Percentiles rank a stretch among this genome's conserved stretches.
Conservation (phyloP, 768 basidiomycete genomes). For the Russula lepida region DNA sequence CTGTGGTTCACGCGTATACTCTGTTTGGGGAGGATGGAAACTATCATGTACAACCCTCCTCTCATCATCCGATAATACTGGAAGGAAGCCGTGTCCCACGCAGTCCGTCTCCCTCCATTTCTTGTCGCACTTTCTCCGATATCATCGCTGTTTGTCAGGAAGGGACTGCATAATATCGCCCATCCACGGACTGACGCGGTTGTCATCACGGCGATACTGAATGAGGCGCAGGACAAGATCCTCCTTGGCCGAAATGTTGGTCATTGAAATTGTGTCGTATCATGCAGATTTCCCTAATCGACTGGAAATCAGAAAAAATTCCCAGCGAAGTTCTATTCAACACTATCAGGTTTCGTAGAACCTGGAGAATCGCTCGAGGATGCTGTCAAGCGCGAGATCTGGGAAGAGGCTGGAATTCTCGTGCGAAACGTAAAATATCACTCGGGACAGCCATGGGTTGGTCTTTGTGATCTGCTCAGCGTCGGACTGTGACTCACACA, state of each 20-base stretch:
- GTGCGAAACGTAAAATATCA: conserved; percentile 81
- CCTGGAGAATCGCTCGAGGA: conserved; percentile 94
- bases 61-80: conserved; percentile 63
- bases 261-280: conserved; percentile 5
- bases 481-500: background rate
- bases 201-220: conserved; percentile 83
- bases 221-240: conserved; percentile 72
- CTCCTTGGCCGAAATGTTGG: conserved; percentile 81
- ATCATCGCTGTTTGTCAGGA: conserved; percentile 34
- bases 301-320: conserved; percentile 44
- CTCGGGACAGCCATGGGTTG: conserved; percentile 80
- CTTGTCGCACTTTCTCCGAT: conserved; percentile 5
- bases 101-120: conserved; percentile 37
- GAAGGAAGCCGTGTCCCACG: conserved; percentile 61
- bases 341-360: conserved; percentile 89
- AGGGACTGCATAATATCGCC: conserved; percentile 79
- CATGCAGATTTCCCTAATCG: background rate
- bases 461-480: conserved; percentile 19
- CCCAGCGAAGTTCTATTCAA: conserved; percentile 71
- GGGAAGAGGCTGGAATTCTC: conserved; percentile 92
- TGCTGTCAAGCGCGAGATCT: conserved; percentile 84
- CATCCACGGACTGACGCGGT: conserved; percentile 83
- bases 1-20: conserved; percentile 74
- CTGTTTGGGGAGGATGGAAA: conserved; percentile 97
- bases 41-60: conserved; percentile 66